Conservation (phyloP, 2,329 filamentous ascomycete genomes). For the Ceratocystis eucalypticola region DNA sequence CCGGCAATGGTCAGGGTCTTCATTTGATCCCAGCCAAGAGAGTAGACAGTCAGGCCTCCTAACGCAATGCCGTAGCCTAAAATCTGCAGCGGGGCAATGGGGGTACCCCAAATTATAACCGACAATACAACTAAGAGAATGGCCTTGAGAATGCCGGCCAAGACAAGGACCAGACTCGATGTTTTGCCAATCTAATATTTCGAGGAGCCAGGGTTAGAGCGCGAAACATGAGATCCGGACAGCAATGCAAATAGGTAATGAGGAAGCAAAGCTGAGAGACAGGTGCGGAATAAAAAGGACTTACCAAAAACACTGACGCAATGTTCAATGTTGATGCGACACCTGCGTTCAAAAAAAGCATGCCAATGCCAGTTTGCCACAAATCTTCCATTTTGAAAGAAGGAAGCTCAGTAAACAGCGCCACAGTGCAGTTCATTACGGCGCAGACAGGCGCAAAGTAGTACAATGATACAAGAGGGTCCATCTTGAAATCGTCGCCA, state of each 20-base stretch:
- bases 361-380: slow-evolving; percentile 47
- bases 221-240: not conserved
- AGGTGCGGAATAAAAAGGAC: slow-evolving; percentile 25
- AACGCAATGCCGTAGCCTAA: slow-evolving; percentile 65
- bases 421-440: slow-evolving; percentile 61
- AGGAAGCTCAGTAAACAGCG: slow-evolving; percentile 54
- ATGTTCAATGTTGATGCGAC: slow-evolving; percentile 72
- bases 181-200: slow-evolving; percentile 64
- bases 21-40: slow-evolving; percentile 26
- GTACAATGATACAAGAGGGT: slow-evolving; percentile 75
- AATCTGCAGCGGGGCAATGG: slow-evolving; percentile 56
- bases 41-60: slow-evolving; percentile 38
- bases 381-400: slow-evolving; percentile 53
- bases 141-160: slow-evolving; percentile 78
- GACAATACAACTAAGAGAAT: slow-evolving; percentile 67
- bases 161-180: slow-evolving; percentile 70
- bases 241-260: not conserved
- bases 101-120: slow-evolving; percentile 64
- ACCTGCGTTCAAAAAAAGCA: slow-evolving; percentile 59
- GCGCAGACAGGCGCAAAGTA: slow-evolving; percentile 81
- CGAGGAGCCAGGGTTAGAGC: not conserved
- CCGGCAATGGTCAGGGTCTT: slow-evolving; percentile 19
- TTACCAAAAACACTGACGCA: slow-evolving; percentile 72
- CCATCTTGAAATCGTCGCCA: slow-evolving; percentile 68
- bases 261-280: not conserved